Conservation (phyloP, 2,329 filamentous ascomycete genomes). For the Nigrospora oryzae region DNA sequence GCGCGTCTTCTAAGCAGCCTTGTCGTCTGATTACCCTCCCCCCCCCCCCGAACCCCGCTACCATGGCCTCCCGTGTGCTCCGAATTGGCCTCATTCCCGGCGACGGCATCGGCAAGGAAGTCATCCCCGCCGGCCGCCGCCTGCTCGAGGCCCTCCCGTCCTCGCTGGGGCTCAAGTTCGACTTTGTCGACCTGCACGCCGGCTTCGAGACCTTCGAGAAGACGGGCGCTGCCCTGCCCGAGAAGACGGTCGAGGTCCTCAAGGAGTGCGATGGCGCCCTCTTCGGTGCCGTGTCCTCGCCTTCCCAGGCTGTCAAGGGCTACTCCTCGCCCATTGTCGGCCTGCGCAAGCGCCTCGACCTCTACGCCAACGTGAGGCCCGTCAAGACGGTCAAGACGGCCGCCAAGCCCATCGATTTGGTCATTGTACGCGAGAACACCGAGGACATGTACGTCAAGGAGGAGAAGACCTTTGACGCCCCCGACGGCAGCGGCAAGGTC, state of each 20-base stretch:
- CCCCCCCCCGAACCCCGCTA: too few relatives aligned
- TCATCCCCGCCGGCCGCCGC: slow-evolving; percentile 88
- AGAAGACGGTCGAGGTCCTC: slow-evolving; percentile 83
- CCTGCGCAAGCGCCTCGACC: slow-evolving; percentile 85
- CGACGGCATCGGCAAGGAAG: slow-evolving; percentile 96
- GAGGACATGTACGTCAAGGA: slow-evolving; percentile 98
- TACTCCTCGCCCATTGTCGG: slow-evolving; percentile 97
- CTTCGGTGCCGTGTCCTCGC: slow-evolving; percentile 92
- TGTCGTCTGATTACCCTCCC: too few relatives aligned
- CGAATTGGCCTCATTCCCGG: slow-evolving; percentile 76
- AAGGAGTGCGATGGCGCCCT: slow-evolving; percentile 93
- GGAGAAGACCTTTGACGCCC: slow-evolving; percentile 71
- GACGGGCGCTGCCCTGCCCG: slow-evolving; percentile 80
- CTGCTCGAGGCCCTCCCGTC: slow-evolving; percentile 86
- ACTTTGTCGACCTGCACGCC: slow-evolving; percentile 86
- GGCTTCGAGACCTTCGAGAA: slow-evolving; percentile 91
- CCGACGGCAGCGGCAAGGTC: slow-evolving; percentile 65
- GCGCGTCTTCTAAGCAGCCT: too few relatives aligned
- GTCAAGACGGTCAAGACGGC: slow-evolving; percentile 74
- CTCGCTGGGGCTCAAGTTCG: slow-evolving; percentile 89
- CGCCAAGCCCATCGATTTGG: slow-evolving; percentile 74
- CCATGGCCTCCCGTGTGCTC: too few relatives aligned
- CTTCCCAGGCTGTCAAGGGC: slow-evolving; percentile 79
- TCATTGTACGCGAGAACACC: slow-evolving; percentile 98
- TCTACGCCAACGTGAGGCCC: slow-evolving; percentile 95